Evolutionary conservation across 169 alveolate species (phyloP), one percentile per base, ranked within the genome.

Genomic region (Sarcocystis neurona): DNA sequence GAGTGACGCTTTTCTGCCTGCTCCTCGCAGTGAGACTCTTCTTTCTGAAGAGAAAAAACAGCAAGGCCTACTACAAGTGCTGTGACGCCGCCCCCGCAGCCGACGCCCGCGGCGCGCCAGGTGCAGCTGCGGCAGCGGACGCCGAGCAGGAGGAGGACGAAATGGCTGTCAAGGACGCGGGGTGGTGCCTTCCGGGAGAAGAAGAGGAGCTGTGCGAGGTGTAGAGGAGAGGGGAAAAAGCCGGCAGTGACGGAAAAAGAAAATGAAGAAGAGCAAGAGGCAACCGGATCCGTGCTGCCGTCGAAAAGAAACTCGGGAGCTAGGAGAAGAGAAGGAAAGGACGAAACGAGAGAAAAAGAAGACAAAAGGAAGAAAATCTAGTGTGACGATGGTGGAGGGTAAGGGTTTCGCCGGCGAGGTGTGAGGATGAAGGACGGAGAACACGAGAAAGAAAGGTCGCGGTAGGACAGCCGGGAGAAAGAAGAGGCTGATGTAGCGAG

Each of bases 31-130:
- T 56, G 32, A 18, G 20, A 32, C 88, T 82, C 43, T 82, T 58
- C 88, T 82, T 82, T 56, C 53, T 82, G 43, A 82, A 82, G 30
- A 32, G 60, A 6, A 53, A 18, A 2, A 48, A 44, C 43, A 60
- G 37, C 0, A 82, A 82, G 58, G 88, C 88, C 6, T 82, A 56
- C 75, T 43, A n/a, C n/a, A n/a, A n/a, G n/a, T n/a, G n/a, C n/a
- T n/a, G n/a, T 63, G n/a, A 4, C 75, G 44, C 43, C n/a, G 20
- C 75, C 75, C 39, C 8, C 10, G 75, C 39, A n/a, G 70, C 70
- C 15, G 60, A 15, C 27, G 70, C 70, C 70, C n/a, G 70, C 8
- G 20, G 75, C 75, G 30, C 60, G 60, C 27, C 60, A 50, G 60
- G 60, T 50, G 39, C 70, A 34, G n/a, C 4, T 34, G 30, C 32